These are phyloP conservation scores for Xerocomus brunneocitrinus DNA, from an alignment of 768 basidiomycete genomes.

Conservation along the genomic window DNA sequence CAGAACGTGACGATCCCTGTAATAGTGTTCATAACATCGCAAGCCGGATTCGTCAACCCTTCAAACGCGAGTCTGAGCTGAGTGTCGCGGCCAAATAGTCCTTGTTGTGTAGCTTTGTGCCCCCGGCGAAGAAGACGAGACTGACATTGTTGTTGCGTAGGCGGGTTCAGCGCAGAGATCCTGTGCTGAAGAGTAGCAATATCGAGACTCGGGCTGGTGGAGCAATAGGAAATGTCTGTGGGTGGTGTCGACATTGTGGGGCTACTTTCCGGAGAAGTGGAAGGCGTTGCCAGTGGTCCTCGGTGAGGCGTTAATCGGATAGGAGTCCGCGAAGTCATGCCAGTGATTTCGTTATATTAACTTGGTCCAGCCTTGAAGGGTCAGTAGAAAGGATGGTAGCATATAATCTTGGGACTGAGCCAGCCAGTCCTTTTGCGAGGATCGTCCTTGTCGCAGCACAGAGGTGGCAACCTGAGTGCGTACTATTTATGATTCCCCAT, in stretches of 20 bases:
- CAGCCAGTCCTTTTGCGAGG: constrained; percentile 26
- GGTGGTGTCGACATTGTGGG: constrained; percentile 14
- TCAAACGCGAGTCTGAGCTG: constrained; percentile 3
- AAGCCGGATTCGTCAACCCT: background rate
- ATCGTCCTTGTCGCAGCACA: constrained; percentile 10
- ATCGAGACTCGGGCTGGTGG: constrained; percentile 11
- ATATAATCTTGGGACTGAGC: constrained; percentile 24
- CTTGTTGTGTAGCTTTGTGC: background rate
- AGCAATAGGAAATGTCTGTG: constrained; percentile 6
- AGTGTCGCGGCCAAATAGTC: background rate
- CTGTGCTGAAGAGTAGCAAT: constrained; percentile 6
- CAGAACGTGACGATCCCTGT: constrained; percentile 16
- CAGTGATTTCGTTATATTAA: constrained; percentile 14
- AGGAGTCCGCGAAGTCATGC: constrained; percentile 27
- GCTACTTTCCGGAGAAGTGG: constrained; percentile 15
- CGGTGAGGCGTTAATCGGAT: constrained; percentile 21
- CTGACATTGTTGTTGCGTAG: background rate
- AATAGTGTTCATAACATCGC: constrained; percentile 14
- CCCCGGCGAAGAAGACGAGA: background rate
- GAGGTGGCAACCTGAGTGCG: background rate
- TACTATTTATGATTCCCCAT: constrained; percentile 24
- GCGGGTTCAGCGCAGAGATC: constrained; percentile 6
- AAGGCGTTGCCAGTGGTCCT: constrained; percentile 26
- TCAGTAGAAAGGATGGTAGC: constrained; percentile 18
- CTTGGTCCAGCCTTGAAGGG: constrained; percentile 10